A percentile compares a stretch with the other conserved stretches of the same genome.
Evolutionary conservation across 768 basidiomycete species (phyloP).

Genomic region (Floccularia luteovirens): DNA sequence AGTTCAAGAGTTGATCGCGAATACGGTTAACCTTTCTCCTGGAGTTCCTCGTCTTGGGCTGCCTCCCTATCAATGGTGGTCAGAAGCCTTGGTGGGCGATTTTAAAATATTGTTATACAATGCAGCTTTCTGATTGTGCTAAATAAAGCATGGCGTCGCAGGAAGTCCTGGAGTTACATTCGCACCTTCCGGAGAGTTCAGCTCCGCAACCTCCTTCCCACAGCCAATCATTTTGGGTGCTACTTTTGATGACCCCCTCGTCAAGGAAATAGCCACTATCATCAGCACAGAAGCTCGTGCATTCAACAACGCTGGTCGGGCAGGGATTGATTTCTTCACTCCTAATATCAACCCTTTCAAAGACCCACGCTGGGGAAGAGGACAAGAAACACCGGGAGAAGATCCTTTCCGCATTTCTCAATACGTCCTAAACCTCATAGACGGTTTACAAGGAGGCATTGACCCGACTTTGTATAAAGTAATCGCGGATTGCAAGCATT

Average conservation of each 20-base stretch:
- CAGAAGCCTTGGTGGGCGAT: constrained; percentile 41
- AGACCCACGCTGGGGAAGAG: constrained; percentile 57
- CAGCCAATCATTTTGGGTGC: constrained; percentile 48
- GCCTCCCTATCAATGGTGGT: constrained; percentile 55
- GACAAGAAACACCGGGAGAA: constrained; percentile 57
- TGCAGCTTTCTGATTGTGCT: constrained; percentile 1
- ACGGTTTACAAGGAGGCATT: constrained; percentile 50
- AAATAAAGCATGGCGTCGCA: constrained; percentile 45
- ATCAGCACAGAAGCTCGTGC: constrained; percentile 53
- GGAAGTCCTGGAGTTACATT: constrained; percentile 44
- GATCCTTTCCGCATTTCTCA: constrained; percentile 45
- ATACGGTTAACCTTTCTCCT: constrained; percentile 40
- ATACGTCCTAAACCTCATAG: constrained; percentile 47
- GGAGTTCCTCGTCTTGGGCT: constrained; percentile 51
- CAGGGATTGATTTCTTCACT: constrained; percentile 50
- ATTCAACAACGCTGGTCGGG: constrained; percentile 45
- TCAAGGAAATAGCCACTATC: constrained; percentile 38
- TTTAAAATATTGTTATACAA: neutral
- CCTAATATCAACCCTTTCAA: constrained; percentile 54
- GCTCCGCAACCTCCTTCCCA: constrained; percentile 52
- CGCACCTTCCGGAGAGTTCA: constrained; percentile 40
- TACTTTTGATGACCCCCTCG: constrained; percentile 45
- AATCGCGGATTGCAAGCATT: constrained; percentile 55
- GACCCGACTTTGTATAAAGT: constrained; percentile 44
- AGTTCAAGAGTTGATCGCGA: constrained; percentile 39